These are phyloP conservation scores for Obelidium mucronatum DNA, from an alignment of 192 early-diverging fungal genomes.

Conservation along the genomic window DNA sequence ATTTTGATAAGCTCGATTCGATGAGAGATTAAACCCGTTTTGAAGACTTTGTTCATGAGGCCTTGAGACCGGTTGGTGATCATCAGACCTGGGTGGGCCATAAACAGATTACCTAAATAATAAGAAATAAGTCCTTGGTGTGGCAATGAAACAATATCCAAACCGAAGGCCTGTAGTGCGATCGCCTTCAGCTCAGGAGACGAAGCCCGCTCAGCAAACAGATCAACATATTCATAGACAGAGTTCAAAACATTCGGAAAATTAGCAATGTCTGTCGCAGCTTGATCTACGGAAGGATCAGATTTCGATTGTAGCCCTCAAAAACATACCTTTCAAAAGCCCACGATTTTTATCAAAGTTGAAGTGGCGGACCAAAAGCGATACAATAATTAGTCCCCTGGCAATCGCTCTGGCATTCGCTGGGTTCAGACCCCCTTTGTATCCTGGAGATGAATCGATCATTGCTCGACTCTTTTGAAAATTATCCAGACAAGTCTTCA, in stretches of 20 bases:
- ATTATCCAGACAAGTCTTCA: constrained; percentile 36
- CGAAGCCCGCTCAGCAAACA: constrained; percentile 39
- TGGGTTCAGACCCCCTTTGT: constrained; percentile 17
- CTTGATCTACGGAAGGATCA: constrained; percentile 20
- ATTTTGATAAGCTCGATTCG: constrained; percentile 75
- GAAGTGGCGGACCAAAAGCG: constrained; percentile 77
- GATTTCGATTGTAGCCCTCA: constrained; percentile 34
- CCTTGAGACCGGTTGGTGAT: constrained; percentile 56
- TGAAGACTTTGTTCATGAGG: constrained; percentile 76
- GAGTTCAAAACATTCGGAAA: constrained; percentile 19
- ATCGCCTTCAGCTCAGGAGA: constrained; percentile 30
- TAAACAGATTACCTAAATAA: constrained; percentile 72
- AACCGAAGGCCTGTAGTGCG: constrained; percentile 41
- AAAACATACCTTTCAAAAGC: constrained; percentile 21
- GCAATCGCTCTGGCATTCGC: constrained; percentile 34
- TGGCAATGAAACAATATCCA: background rate
- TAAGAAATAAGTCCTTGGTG: background rate
- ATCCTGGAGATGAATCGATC: constrained; percentile 9
- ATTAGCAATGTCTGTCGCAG: constrained; percentile 5
- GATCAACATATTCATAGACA: constrained; percentile 32
- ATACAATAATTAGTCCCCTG: constrained; percentile 77
- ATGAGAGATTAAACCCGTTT: constrained; percentile 50
- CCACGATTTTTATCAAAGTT: constrained; percentile 70
- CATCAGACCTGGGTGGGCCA: constrained; percentile 71
- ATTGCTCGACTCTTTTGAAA: constrained; percentile 30